Evolutionary conservation across 768 basidiomycete species (phyloP).

Genomic region (Leccinum barrowsii): DNA sequence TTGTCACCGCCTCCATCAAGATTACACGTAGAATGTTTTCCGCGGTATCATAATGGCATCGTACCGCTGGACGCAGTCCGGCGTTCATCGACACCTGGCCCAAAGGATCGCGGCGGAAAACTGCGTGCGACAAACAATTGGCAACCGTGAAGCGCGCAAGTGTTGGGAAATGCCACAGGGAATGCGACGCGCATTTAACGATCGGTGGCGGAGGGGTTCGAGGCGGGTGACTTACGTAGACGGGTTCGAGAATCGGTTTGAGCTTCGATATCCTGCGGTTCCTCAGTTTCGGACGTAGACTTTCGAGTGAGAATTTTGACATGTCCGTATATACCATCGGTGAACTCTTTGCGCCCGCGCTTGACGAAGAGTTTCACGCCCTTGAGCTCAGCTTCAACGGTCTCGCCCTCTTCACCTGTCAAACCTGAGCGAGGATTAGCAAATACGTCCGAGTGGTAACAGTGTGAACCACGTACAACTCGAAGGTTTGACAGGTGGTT

Average conservation of each 20-base stretch:
- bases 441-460: not conserved
- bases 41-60: conserved; percentile 54
- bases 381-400: conserved; percentile 52
- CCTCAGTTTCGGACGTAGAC: not conserved
- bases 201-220: conserved; percentile 18
- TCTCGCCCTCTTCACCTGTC: conserved; percentile 69
- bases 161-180: not conserved
- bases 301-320: conserved; percentile 51
- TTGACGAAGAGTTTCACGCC: conserved; percentile 52
- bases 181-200: conserved; percentile 12
- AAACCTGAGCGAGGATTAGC: conserved; percentile 20
- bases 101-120: conserved; percentile 68
- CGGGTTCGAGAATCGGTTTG: conserved; percentile 21
- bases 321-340: conserved; percentile 57
- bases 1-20: conserved; percentile 43
- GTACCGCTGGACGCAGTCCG: conserved; percentile 49
- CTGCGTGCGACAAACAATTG: conserved; percentile 29
- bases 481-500: not conserved
- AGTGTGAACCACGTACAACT: conserved; percentile 11
- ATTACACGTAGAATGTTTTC: conserved; percentile 55
- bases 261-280: conserved; percentile 4
- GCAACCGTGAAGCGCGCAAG: not conserved
- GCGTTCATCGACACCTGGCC: conserved; percentile 71
- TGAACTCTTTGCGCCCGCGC: conserved; percentile 45
- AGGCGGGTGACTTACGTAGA: conserved; percentile 30